These are phyloP conservation scores for Alnus rubra DNA, from an alignment of 306 rosid species.

Conservation along the genomic window DNA sequence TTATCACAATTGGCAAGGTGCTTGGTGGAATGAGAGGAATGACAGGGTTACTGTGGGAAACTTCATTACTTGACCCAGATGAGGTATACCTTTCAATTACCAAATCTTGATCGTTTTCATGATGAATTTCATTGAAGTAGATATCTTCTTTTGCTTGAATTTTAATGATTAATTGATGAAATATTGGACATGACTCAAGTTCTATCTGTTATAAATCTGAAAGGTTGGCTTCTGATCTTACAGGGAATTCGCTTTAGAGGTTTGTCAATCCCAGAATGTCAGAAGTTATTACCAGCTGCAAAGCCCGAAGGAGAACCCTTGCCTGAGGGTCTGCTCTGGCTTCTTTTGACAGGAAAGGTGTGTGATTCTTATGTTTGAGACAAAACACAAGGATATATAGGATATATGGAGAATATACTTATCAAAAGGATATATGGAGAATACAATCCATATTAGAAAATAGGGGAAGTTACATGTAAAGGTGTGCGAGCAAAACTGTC, in stretches of 20 bases:
- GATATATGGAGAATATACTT: neutral
- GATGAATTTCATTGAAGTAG: neutral
- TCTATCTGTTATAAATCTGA: constrained; percentile 32
- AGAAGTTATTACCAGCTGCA: constrained; percentile 82
- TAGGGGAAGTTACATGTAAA: neutral
- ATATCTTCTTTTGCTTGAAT: neutral
- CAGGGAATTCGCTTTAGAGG: constrained; percentile 97
- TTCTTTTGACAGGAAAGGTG: constrained; percentile 93
- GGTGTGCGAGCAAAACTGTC: neutral
- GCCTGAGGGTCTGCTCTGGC: constrained; percentile 96
- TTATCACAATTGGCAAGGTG: constrained; percentile 51
- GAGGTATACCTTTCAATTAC: constrained; percentile 62
- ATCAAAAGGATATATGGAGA: neutral
- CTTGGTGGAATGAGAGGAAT: constrained; percentile 99
- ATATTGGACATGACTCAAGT: constrained; percentile 5
- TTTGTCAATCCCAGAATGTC: constrained; percentile 89
- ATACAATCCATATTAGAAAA: no score
- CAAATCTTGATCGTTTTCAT: constrained; percentile 17
- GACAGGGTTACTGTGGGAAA: constrained; percentile 94
- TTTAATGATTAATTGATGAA: constrained; percentile 14
- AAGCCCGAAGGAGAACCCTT: constrained; percentile 91
- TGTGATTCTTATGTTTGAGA: neutral
- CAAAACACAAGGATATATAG: constrained; percentile 19
- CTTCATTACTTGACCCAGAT: constrained; percentile 94
- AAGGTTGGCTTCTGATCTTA: constrained; percentile 22